These are phyloP conservation scores for Thielaviopsis musarum DNA, from an alignment of 2,329 filamentous ascomycete genomes.

Conservation along the genomic window DNA sequence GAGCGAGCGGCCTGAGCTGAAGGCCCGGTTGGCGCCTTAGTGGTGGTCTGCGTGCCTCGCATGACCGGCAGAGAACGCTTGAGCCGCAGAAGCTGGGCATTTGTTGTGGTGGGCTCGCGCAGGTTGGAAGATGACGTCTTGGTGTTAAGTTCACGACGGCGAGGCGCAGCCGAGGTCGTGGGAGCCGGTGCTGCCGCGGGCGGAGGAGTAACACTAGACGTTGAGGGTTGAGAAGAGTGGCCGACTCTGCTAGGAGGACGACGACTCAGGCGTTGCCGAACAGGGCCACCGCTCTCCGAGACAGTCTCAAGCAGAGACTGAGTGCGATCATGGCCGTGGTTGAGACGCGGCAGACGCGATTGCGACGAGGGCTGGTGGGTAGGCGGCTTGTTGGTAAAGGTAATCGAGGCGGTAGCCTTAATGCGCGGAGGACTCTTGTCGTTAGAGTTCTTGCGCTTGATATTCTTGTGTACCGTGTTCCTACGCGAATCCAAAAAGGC, in stretches of 20 bases:
- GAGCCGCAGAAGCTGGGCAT: constrained; percentile 44
- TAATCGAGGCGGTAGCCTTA: constrained; percentile 67
- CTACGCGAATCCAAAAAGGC: constrained; percentile 69
- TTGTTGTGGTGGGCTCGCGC: constrained; percentile 44
- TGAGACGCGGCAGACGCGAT: constrained; percentile 67
- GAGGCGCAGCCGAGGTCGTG: constrained; percentile 37
- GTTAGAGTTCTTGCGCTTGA: constrained; percentile 64
- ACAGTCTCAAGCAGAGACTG: constrained; percentile 77
- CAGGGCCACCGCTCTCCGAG: constrained; percentile 68
- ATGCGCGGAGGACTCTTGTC: constrained; percentile 53
- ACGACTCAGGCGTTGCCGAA: constrained; percentile 36
- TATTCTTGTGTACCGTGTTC: constrained; percentile 74
- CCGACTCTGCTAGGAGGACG: constrained; percentile 51
- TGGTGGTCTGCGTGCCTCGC: constrained; percentile 27
- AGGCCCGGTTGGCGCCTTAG: constrained; percentile 31
- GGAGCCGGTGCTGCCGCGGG: constrained; percentile 35
- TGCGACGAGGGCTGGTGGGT: constrained; percentile 16
- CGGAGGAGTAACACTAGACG: constrained; percentile 45
- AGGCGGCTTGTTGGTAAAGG: constrained; percentile 69
- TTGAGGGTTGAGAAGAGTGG: constrained; percentile 53
- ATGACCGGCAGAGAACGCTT: constrained; percentile 50
- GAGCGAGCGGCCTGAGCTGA: constrained; percentile 32
- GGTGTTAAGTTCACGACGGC: constrained; percentile 39
- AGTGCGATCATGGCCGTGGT: constrained; percentile 43
- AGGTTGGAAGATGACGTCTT: constrained; percentile 38